Base-by-base conservation (phyloP, 1,284 basidiomycete species). In the Mycosarcoma mackinlayi region DNA sequence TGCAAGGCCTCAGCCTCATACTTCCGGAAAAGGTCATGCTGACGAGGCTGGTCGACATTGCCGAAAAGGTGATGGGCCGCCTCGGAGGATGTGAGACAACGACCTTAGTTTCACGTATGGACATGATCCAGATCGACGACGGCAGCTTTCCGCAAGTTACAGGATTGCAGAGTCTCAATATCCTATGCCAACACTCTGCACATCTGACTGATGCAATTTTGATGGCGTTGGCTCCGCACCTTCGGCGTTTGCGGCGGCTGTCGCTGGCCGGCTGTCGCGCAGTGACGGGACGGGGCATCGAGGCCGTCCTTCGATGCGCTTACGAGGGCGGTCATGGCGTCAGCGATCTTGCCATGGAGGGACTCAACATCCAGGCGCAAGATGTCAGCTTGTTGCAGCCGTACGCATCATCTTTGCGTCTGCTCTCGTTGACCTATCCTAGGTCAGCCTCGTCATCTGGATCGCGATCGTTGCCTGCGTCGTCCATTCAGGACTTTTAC, bases 181-280 rank as follows among this genome's bases (percentile, higher is more conserved):
- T 75, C 16, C 42, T 75, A 3, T 66, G 60, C 16, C 71, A 77
- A 37, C 69, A 77, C 37, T 78, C 77, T 18, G 37, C 77, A 6
- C 48, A 74, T 18, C 52, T 80, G 19, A 76, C 65, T 3, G 78
- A 80, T 49, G 63, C 55, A 1, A 50, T 61, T 2, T 50, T 80
- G 7, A 42, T 47, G 25, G 68, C 61, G 1, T 24, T 76, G 1
- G 73, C 76, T 3, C 69, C 65, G 6, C 54, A 73, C 18, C 59
- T 78, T 6, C 47, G 54, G 27, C 42, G 55, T 7, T 51, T 81
- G 7, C 54, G 50, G 18, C 46, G 71, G 18, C 54, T 81, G 9
- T 70, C 73, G 13, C 54, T 81, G 3, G 77, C 72, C 6, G 79
- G 79, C 9, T 78, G 75, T 59, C 71, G 77, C 45, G 59, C 60